These are phyloP conservation scores for Ustilago cynodontis DNA, from an alignment of 1,284 basidiomycete species.

Conservation along the genomic window DNA sequence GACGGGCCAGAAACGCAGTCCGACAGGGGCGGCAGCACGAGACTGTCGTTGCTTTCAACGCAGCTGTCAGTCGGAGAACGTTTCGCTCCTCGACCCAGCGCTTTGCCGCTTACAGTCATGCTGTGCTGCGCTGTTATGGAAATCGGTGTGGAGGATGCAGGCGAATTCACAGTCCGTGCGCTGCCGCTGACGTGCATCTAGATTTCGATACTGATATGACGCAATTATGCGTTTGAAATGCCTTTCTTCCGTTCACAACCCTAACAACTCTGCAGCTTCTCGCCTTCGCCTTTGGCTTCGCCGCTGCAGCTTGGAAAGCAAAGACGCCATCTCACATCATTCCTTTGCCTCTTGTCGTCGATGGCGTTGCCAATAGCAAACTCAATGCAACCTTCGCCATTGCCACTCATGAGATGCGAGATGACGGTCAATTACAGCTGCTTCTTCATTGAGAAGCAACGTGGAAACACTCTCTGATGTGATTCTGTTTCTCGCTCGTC, in stretches of 20 bases:
- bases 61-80: not conserved
- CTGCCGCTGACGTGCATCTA: not conserved
- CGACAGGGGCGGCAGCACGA: constrained; percentile 4
- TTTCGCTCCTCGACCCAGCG: constrained; percentile 1
- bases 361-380: constrained; percentile 3
- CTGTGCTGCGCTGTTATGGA: not conserved
- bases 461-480: no score
- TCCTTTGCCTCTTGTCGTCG: not conserved
- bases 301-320: not conserved
- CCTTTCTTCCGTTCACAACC: no score
- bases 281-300: no score
- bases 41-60: constrained; percentile 1
- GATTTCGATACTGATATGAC: constrained; percentile 38
- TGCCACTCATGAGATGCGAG: not conserved
- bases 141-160: not conserved
- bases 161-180: constrained; percentile 12
- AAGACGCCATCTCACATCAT: not conserved
- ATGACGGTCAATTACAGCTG: not conserved
- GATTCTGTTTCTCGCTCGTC: no score
- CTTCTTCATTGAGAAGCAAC: no score
- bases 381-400: constrained; percentile 6
- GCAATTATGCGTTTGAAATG: constrained; percentile 31
- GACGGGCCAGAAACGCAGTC: not conserved
- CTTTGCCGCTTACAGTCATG: not conserved
- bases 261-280: not conserved